Conservation (phyloP, 2,329 filamentous ascomycete species). For the Colletotrichum tabaci region DNA sequence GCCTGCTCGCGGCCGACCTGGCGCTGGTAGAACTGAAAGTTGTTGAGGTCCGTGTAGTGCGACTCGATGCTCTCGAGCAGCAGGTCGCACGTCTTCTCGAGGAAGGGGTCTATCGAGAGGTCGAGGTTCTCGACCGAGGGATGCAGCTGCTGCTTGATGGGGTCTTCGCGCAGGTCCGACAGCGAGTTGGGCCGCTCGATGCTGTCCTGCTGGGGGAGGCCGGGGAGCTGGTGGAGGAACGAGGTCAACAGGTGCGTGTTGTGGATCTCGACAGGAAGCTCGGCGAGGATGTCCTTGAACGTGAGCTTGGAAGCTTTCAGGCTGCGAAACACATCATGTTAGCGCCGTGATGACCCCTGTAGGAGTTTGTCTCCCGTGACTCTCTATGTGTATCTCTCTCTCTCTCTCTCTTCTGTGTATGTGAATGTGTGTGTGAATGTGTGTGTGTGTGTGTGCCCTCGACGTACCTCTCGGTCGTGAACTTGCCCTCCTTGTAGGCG, state of each 20-base stretch:
- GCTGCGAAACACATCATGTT: constrained; percentile 61
- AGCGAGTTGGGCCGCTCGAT: constrained; percentile 85
- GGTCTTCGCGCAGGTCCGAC: constrained; percentile 79
- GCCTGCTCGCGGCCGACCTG: constrained; percentile 93
- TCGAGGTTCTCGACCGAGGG: constrained; percentile 93
- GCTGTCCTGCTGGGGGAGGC: constrained; percentile 74
- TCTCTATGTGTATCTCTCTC: too few relatives aligned
- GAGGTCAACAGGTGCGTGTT: constrained; percentile 98
- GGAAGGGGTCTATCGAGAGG: constrained; percentile 94
- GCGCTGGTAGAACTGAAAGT: constrained; percentile 97
- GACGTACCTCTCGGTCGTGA: constrained; percentile 90
- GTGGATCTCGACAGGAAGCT: constrained; percentile 91
- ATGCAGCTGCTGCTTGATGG: constrained; percentile 77
- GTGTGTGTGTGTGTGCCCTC: neutral
- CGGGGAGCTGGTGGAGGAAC: constrained; percentile 92
- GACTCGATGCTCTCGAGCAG: constrained; percentile 97
- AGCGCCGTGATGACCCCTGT: constrained; percentile 4
- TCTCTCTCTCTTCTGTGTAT: too few relatives aligned
- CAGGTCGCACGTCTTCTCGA: constrained; percentile 98
- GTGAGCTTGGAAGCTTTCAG: constrained; percentile 94
- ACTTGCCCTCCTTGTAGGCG: constrained; percentile 97
- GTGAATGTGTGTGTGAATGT: too few relatives aligned
- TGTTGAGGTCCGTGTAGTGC: constrained; percentile 99
- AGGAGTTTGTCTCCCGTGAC: neutral
- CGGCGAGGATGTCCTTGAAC: constrained; percentile 93